Percentiles rank a stretch among this genome's conserved stretches.
These are phyloP conservation scores for Lentinula raphanica DNA, from an alignment of 768 basidiomycete genomes.

Conservation along the genomic window DNA sequence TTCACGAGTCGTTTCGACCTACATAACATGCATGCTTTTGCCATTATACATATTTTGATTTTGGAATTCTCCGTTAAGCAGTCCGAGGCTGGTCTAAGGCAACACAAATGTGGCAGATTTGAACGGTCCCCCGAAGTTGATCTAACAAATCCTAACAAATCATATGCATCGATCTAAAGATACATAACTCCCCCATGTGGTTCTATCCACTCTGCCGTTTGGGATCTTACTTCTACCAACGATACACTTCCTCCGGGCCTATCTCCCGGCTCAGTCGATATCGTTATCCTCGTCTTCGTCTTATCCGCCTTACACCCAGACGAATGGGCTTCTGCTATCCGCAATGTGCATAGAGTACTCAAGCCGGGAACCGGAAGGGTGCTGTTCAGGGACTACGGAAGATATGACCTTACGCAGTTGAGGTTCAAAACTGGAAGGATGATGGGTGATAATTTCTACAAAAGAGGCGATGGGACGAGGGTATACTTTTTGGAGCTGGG, in stretches of 20 bases:
- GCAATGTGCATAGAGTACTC: conserved; percentile 78
- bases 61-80: too few relatives aligned
- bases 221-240: conserved; percentile 80
- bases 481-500: conserved; percentile 96
- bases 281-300: conserved; percentile 90
- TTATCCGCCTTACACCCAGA: conserved; percentile 88
- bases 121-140: too few relatives aligned
- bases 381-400: conserved; percentile 89
- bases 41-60: too few relatives aligned
- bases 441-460: conserved; percentile 91
- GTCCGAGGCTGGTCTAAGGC: too few relatives aligned
- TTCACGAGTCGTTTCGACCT: too few relatives aligned
- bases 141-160: too few relatives aligned
- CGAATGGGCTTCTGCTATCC: conserved; percentile 83
- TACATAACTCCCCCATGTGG: conserved; percentile 69
- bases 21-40: too few relatives aligned
- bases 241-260: conserved; percentile 58
- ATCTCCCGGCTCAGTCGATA: conserved; percentile 68
- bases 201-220: conserved; percentile 72
- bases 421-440: conserved; percentile 86
- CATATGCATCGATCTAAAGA: too few relatives aligned
- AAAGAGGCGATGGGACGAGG: conserved; percentile 93
- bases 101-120: too few relatives aligned
- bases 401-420: conserved; percentile 91
- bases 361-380: conserved; percentile 78